A percentile compares a stretch with the other conserved stretches of the same genome.
Evolutionary conservation across 148 eudicot species (phyloP).

Genomic region (Amaranthus palmeri): DNA sequence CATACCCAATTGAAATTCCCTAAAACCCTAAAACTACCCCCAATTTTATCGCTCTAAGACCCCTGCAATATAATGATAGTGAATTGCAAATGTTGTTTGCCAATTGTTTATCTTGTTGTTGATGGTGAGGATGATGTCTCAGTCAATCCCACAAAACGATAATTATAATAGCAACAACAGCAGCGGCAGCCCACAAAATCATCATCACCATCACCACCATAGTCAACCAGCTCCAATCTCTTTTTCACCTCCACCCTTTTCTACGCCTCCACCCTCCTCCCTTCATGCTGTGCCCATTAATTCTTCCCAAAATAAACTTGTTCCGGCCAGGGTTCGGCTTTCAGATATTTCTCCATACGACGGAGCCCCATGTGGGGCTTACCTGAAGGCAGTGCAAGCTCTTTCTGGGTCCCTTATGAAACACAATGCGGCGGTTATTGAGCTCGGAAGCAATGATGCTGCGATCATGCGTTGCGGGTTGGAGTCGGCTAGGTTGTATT

Average conservation of each 20-base stretch:
- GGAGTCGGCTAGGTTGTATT: slow-evolving; percentile 59
- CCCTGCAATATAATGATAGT: slow-evolving; percentile 17
- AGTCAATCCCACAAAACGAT: slow-evolving; percentile 7
- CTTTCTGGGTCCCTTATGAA: slow-evolving; percentile 59
- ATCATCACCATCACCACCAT: slow-evolving; percentile 15
- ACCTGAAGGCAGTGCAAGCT: slow-evolving; percentile 64
- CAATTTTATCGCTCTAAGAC: not conserved
- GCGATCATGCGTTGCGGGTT: slow-evolving; percentile 69
- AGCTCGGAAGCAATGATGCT: slow-evolving; percentile 57
- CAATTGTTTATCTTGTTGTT: not conserved
- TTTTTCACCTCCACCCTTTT: slow-evolving; percentile 34
- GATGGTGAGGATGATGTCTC: slow-evolving; percentile 30
- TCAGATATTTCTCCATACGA: slow-evolving; percentile 57
- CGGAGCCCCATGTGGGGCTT: slow-evolving; percentile 46
- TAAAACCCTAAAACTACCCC: not conserved
- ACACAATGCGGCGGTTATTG: slow-evolving; percentile 63
- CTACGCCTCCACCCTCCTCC: slow-evolving; percentile 15
- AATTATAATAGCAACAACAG: not conserved
- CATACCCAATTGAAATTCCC: not conserved
- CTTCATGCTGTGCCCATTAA: slow-evolving; percentile 13
- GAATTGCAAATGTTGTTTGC: not conserved
- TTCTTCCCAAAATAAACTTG: slow-evolving; percentile 12
- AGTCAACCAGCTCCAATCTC: slow-evolving; percentile 26
- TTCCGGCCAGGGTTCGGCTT: slow-evolving; percentile 42
- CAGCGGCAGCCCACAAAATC: not conserved